These are phyloP conservation scores for Solanum clarkiae DNA, from an alignment of 257 asterid species.

Conservation along the genomic window DNA sequence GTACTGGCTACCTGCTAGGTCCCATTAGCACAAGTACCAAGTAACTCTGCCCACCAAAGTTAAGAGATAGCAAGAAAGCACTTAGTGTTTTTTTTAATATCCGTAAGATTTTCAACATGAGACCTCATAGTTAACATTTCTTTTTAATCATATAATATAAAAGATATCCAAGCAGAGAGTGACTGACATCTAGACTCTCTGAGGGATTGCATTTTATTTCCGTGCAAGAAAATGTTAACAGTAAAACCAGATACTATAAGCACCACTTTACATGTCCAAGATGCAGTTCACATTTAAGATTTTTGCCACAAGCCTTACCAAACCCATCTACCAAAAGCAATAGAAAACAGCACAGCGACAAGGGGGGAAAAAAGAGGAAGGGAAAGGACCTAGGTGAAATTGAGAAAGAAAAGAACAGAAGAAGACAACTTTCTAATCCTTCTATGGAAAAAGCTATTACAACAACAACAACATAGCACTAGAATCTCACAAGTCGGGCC, in stretches of 20 bases:
- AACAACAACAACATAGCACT: no score
- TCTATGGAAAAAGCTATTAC: constrained; percentile 18
- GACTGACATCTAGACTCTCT: background rate
- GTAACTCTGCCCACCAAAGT: background rate
- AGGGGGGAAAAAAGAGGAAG: background rate
- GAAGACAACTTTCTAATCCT: constrained; percentile 7
- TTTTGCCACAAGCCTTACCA: background rate
- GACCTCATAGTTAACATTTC: background rate
- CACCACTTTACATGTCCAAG: background rate
- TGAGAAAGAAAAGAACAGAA: background rate
- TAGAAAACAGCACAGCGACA: background rate
- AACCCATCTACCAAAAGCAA: background rate
- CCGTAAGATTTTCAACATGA: background rate
- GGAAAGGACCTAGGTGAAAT: background rate
- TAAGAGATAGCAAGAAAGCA: background rate
- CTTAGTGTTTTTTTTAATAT: background rate
- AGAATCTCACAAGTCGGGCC: no score
- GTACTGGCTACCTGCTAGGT: background rate
- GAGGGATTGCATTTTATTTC: background rate
- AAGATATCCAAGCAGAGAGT: background rate
- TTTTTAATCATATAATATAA: background rate
- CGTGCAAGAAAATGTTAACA: background rate
- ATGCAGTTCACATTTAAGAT: background rate
- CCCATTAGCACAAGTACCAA: background rate
- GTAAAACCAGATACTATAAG: background rate